Base-by-base conservation (phyloP, 202 grass and related monocot species). In the Schoenoplectus tabernaemontani region DNA sequence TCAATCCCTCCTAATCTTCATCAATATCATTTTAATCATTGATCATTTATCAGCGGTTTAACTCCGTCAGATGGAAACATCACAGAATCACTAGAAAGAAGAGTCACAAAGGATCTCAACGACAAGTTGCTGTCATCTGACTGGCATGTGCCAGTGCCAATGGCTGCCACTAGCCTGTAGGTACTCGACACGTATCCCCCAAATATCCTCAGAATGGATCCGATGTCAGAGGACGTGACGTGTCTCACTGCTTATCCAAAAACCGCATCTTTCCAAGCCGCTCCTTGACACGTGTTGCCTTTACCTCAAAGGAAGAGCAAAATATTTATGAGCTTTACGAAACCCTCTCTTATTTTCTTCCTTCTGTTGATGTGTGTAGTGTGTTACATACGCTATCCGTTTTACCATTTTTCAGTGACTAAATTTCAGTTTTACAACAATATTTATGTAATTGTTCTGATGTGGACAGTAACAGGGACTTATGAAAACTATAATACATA, bases 171-270 rank as follows among this genome's bases (percentile, higher is more conserved):
- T 39, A 77, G 9, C 75, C 75, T 10, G 1, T 78, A 3, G 4
- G 5, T 10, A 20, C 9, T 78, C 9, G 32, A 36, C 75, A 78
- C 75, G 75, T 60, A 54, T 78, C 33, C 3, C 11, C 3, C 7
- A 69, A 2, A 20, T 44, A 69, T 69, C 64, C 64, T 69, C 64
- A 19, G 38, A 43, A 44, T 44, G 64, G 64, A 69, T 69, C 46
- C 7, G 24, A 37, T 37, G 72, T 76, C 72, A 56, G 72, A 33
- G 32, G 16, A 36, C 3, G 70, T 75, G 70, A 75, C 70, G 70
- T 54, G 70, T 75, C 44, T 32, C 34, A 58, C 28, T 20, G 15
- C 34, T 5, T 59, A 77, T 77, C 47, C 7, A 53, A 53, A 75
- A 50, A 50, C 6, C 22, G 73, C 73, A 77, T 77, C 73, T 77